Conservation (phyloP, 805 yeast genomes). For the Pichia nanzhaoensis region DNA sequence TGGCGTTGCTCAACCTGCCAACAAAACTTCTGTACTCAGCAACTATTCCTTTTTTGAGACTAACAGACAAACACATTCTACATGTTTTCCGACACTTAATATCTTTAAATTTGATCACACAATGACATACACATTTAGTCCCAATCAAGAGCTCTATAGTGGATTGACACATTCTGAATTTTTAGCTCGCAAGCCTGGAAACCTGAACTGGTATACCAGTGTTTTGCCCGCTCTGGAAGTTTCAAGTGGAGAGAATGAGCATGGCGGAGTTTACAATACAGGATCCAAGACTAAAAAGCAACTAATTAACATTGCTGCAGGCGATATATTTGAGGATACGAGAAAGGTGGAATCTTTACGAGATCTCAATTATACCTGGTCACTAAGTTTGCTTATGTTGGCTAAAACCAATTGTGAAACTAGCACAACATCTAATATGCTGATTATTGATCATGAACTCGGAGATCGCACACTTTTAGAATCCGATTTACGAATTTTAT, state of each 20-base stretch:
- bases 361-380: slow-evolving; percentile 2
- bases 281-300: neutral
- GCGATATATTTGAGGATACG: no score
- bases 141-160: slow-evolving; percentile 6
- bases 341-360: no score
- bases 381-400: neutral
- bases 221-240: slow-evolving; percentile 1
- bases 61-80: neutral
- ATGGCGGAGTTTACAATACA: neutral
- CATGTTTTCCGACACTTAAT: neutral
- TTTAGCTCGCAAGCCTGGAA: neutral
- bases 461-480: neutral
- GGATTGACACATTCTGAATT: neutral
- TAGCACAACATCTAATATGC: neutral
- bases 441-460: slow-evolving; percentile 1
- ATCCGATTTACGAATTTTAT: neutral
- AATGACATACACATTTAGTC: neutral
- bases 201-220: slow-evolving; percentile 4
- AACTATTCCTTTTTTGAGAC: neutral
- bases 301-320: neutral
- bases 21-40: neutral
- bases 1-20: neutral
- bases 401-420: neutral
- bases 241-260: neutral
- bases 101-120: slow-evolving; percentile 9